A percentile compares a stretch with the other conserved stretches of the same genome.
Evolutionary conservation across 257 asterid species (phyloP).

Genomic region (Solanum stenotomum): DNA sequence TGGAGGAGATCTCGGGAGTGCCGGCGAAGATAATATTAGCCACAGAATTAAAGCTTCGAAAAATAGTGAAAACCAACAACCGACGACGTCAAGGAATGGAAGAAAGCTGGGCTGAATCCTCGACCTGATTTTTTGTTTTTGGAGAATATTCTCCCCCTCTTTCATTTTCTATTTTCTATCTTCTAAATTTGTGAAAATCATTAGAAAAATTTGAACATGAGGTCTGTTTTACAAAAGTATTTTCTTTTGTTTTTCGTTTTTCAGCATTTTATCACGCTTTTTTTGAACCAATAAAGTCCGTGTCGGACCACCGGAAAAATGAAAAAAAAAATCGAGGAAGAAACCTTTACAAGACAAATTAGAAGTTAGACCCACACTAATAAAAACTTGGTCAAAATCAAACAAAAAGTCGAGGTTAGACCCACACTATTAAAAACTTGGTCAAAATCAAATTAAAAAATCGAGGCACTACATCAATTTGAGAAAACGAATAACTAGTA

Average conservation of each 20-base stretch:
- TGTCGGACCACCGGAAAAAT: neutral
- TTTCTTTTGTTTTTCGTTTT: neutral
- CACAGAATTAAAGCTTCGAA: conserved; percentile 31
- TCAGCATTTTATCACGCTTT: neutral
- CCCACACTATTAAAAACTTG: neutral
- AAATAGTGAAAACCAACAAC: conserved; percentile 1
- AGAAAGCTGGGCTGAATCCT: conserved; percentile 63
- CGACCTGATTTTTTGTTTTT: neutral
- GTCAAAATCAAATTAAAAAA: neutral
- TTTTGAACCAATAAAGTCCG: neutral
- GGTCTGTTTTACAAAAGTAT: neutral
- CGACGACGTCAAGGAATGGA: conserved; percentile 24
- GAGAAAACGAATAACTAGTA: neutral
- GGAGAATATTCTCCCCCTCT: neutral
- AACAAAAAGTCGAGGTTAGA: neutral
- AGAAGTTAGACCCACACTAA: neutral
- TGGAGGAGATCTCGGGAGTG: conserved; percentile 50
- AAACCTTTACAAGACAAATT: neutral
- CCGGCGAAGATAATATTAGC: conserved; percentile 39
- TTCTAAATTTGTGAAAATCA: neutral
- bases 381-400: neutral
- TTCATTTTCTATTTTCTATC: neutral
- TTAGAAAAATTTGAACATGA: neutral
- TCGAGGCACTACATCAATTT: neutral
- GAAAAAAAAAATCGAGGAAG: neutral